Base-by-base conservation (phyloP, 192 early-diverging fungal species). In the Backusella westeae region DNA sequence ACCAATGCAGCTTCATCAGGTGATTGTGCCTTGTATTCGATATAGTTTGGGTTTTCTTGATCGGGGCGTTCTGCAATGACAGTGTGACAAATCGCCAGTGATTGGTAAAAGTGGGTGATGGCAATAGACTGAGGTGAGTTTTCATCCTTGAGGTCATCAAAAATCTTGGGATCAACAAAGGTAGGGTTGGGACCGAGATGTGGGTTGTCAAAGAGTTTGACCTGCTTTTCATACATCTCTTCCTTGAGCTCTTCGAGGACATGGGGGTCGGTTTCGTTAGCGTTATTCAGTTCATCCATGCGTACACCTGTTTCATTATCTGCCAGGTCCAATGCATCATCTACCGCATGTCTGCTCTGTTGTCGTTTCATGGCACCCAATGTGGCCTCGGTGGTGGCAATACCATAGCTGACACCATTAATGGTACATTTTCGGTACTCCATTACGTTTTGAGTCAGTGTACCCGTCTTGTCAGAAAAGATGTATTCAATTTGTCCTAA, bases 381-480 rank as follows among this genome's bases (percentile, higher is more conserved):
- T 1, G 80, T 85, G 0, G 86, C 81, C 53, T 89, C 90, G 0
- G 89, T 89, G 35, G 88, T 83, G 29, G 89, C 90, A 34, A 85
- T 67, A 67, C 96, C 96, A 77, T 97, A 97, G 12, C 93, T 83
- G 17, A 90, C 84, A 17, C 96, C 97, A 35, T 91, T 90, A 66
- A 96, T 96, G 0, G 94, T 92, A 82, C 96, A 97, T 79, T 94
- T 93, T 63, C 93, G 91, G 75, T 96, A 97, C 82, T 94, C 94
- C 97, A 99, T 99, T 8, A 96, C 89, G 79, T 99, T 99, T 77
- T 94, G 92, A 0, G 97, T 99, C 56, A 99, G 81, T 2, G 97
- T 99, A 6, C 97, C 96, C 1, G 97, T 99, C 73, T 99, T 99
- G 86, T 99, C 97, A 39, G 93, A 94, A 80, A 99, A 98, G 14